Conservation (phyloP, 2,329 filamentous ascomycete species). For the Trichoderma harzianum region DNA sequence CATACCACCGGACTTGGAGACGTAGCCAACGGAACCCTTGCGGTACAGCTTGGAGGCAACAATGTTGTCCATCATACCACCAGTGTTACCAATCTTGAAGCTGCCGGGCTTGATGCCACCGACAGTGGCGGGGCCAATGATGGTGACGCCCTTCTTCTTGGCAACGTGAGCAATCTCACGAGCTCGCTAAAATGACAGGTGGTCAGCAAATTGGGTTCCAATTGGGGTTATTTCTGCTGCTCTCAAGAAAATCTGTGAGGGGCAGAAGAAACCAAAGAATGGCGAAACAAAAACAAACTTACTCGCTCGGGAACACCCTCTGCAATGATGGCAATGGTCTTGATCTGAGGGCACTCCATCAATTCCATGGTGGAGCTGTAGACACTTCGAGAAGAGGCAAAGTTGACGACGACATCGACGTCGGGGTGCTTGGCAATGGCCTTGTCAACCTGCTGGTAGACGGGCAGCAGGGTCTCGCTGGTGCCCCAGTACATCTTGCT, state of each 20-base stretch:
- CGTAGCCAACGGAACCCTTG: slow-evolving; percentile 96
- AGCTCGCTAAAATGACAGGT: slow-evolving; percentile 61
- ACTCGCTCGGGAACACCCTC: slow-evolving; percentile 98
- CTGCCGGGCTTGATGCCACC: slow-evolving; percentile 99
- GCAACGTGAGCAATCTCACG: slow-evolving; percentile 97
- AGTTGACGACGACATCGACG: slow-evolving; percentile 98
- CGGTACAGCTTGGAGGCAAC: slow-evolving; percentile 99
- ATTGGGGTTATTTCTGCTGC: neutral
- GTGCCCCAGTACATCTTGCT: slow-evolving; percentile 99
- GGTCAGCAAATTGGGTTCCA: slow-evolving; percentile 22
- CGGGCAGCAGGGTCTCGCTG: slow-evolving; percentile 95
- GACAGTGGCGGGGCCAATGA: slow-evolving; percentile 96
- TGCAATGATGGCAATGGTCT: slow-evolving; percentile 98
- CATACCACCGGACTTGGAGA: slow-evolving; percentile 99
- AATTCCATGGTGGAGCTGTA: slow-evolving; percentile 98
- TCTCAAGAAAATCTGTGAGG: neutral
- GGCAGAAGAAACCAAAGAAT: neutral
- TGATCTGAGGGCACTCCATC: slow-evolving; percentile 95
- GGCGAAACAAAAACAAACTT: slow-evolving; percentile 39
- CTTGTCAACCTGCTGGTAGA: slow-evolving; percentile 93
- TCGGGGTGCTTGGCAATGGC: slow-evolving; percentile 95
- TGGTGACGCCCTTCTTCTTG: slow-evolving; percentile 97
- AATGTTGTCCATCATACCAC: slow-evolving; percentile 99
- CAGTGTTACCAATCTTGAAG: slow-evolving; percentile 99
- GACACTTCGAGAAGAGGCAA: slow-evolving; percentile 96